These are phyloP conservation scores for Beauveria rudraprayagi DNA, from an alignment of 2,329 filamentous ascomycete genomes.

Conservation along the genomic window DNA sequence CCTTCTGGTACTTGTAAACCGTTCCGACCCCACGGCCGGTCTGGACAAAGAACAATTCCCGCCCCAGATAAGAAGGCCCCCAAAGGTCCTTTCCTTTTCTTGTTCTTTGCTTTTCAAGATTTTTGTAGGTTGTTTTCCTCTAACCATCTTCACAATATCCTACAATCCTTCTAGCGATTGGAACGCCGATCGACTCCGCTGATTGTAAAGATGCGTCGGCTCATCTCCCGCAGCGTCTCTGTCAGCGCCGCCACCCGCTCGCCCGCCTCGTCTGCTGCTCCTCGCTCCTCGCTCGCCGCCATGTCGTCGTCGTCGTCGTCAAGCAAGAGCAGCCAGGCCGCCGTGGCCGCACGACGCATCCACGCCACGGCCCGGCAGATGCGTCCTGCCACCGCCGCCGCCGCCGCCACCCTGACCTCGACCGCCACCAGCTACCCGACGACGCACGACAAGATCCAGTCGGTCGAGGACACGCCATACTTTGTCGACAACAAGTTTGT, in stretches of 20 bases:
- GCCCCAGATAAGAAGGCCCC: constrained; percentile 5
- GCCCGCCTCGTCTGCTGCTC: constrained; percentile 19
- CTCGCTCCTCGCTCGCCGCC: constrained; percentile 18
- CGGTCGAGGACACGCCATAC: constrained; percentile 65
- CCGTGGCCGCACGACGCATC: constrained; percentile 42
- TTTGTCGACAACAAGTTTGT: constrained; percentile 77
- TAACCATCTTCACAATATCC: neutral
- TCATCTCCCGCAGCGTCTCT: constrained; percentile 13
- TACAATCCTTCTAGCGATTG: neutral
- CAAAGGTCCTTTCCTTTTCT: neutral
- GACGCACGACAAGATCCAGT: constrained; percentile 61
- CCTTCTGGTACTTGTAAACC: constrained; percentile 3
- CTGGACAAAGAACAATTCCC: neutral
- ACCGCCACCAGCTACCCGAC: constrained; percentile 57
- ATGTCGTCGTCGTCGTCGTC: constrained; percentile 18
- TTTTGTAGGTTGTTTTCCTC: neutral
- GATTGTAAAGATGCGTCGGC: constrained; percentile 12
- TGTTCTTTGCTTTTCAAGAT: neutral
- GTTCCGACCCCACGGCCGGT: neutral
- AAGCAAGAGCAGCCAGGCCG: constrained; percentile 23
- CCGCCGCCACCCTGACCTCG: constrained; percentile 43
- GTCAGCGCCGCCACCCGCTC: constrained; percentile 23
- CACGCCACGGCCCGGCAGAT: constrained; percentile 51
- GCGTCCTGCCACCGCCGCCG: constrained; percentile 38
- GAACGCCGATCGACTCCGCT: neutral